Evolutionary conservation across 2,329 filamentous ascomycete species (phyloP), one percentile per base, ranked within the genome.

Genomic region (Epichloe brachyelytri): DNA sequence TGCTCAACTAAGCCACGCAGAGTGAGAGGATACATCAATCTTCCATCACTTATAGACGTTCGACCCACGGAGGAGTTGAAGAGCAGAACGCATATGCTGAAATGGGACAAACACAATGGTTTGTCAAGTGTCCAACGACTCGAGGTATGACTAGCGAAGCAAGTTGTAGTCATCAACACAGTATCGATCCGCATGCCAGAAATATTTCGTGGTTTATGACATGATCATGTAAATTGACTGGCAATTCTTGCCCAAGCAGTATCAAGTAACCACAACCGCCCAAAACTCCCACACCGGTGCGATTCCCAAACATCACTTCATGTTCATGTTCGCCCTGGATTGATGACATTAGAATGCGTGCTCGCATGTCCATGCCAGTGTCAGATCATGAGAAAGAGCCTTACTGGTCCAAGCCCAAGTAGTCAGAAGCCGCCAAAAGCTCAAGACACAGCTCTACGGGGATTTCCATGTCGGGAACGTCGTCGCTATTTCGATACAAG

Each of bases 401-500:
- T 65, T 66, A 69, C 68, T 70, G 68, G 67, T 86, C 82, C 63
- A 90, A 69, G 60, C 83, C 81, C 56, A 90, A 70, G 63, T 80
- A 91, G 68, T 90, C 85, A 26, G 86, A 85, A 14, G 85, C 86
- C 70, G 85, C 83, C 56, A 91, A 69, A 54, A 91, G 66, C 69
- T 90, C 86, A 43, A 91, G 73, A 59, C 85, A 89, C 47, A 90
- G 71, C 68, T 90, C 85, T 33, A 85, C 79, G 12, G 85, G 85
- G 53, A 90, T 83, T 15, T 89, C 85, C 81, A 89, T 85, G 61
- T 91, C 86, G 4, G 83, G 81, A 19, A 89, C 85, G 59, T 88
- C 82, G 58, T 83, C 81, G 57, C 73, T 73, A 57, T 88, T 77
- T 48, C 77, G 76, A 67, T 87, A 77, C 60, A 82, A 83, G 67